phyloP scores from a whole-genome alignment of 805 yeast species.

The Wickerhamiella lipophila region DNA sequence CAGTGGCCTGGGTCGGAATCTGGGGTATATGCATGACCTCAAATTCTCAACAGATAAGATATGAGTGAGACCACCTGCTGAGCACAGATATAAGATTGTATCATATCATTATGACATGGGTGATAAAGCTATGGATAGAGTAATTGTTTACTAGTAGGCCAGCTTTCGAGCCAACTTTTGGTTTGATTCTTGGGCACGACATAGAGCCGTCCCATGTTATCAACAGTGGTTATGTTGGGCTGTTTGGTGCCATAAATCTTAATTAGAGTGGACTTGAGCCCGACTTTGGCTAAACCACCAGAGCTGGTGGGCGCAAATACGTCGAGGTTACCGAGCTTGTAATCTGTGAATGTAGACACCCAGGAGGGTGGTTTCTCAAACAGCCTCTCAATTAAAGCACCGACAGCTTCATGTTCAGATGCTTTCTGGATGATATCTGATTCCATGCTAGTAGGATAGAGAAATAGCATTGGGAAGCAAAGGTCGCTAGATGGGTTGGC shows the following conservation, averaged over 20 bases:
- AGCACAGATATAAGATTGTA: neutral
- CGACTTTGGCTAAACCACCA: conserved; percentile 80
- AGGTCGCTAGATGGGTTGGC: conserved; percentile 49
- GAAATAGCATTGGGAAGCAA: conserved; percentile 63
- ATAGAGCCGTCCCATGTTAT: conserved; percentile 55
- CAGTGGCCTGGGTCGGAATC: neutral
- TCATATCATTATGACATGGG: too few relatives aligned
- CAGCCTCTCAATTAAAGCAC: conserved; percentile 48
- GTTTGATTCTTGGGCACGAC: conserved; percentile 66
- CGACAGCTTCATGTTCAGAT: conserved; percentile 57
- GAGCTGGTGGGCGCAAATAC: conserved; percentile 68
- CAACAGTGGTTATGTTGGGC: conserved; percentile 67
- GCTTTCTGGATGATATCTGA: conserved; percentile 69
- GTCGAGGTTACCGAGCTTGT: conserved; percentile 46
- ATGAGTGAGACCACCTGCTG: neutral
- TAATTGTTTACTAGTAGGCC: conserved; percentile 19
- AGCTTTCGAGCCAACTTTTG: conserved; percentile 43
- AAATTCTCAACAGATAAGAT: neutral
- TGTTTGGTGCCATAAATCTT: conserved; percentile 47
- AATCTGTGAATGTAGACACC: conserved; percentile 45
- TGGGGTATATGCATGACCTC: too few relatives aligned
- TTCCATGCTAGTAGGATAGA: conserved; percentile 75
- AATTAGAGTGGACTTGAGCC: conserved; percentile 57
- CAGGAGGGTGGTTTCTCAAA: conserved; percentile 56
- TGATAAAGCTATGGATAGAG: neutral